A percentile compares a stretch with the other conserved stretches of the same genome.
phyloP scores from a whole-genome alignment of 352 stramenopile species.

The Globisporangium orthogonon region DNA sequence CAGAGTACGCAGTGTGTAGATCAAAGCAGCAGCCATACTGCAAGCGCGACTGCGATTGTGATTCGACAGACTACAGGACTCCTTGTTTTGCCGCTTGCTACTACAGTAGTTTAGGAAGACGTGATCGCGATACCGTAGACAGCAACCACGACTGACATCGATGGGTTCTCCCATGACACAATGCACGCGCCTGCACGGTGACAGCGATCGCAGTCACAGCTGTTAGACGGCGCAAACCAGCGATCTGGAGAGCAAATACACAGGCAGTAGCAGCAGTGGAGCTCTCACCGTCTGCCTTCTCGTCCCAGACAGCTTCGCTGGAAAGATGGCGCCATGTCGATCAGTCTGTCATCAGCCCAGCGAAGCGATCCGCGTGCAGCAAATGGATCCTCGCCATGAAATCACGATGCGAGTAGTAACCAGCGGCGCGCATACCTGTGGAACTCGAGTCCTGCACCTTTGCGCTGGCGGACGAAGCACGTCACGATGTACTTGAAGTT shows the following conservation, averaged over 20 bases:
- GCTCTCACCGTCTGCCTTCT: conserved; percentile 56
- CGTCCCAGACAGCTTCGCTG: conserved; percentile 63
- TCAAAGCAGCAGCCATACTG: too few species aligned
- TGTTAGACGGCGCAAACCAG: background rate
- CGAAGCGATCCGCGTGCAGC: background rate
- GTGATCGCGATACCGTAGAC: conserved; percentile 64
- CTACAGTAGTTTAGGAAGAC: conserved; percentile 1
- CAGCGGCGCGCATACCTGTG: conserved; percentile 22
- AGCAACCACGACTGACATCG: conserved; percentile 54
- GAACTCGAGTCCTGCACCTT: conserved; percentile 55
- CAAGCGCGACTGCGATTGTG: background rate
- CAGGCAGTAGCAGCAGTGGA: background rate
- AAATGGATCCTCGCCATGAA: too few species aligned
- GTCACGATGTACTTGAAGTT: conserved; percentile 86
- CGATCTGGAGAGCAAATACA: background rate
- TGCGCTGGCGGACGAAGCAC: conserved; percentile 60
- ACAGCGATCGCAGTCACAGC: background rate
- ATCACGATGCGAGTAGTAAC: too few species aligned
- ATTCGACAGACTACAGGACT: background rate
- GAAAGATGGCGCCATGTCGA: conserved; percentile 9
- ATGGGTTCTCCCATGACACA: conserved; percentile 72
- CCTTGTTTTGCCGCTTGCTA: too few species aligned
- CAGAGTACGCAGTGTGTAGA: too few species aligned
- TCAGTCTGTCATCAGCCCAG: background rate
- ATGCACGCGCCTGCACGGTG: conserved; percentile 40